phyloP scores from a whole-genome alignment of 768 basidiomycete genomes.

The Chlorophyllum brunneum region DNA sequence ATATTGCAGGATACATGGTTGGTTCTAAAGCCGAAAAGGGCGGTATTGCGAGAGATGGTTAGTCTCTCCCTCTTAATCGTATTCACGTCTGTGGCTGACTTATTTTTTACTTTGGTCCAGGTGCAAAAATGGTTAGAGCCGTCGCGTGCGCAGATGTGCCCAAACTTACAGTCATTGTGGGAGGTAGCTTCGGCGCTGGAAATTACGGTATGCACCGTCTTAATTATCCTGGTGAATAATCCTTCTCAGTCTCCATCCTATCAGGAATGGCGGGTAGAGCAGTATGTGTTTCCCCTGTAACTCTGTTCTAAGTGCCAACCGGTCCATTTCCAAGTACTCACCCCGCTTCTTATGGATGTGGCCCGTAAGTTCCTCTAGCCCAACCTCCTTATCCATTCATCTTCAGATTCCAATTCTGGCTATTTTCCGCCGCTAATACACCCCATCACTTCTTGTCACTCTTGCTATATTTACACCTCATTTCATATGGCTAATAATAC shows the following conservation, averaged over 20 bases:
- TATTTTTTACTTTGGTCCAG: conserved; percentile 21
- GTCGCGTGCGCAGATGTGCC: conserved; percentile 93
- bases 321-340: conserved; percentile 59
- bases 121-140: conserved; percentile 95
- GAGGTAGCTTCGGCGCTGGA: conserved; percentile 92
- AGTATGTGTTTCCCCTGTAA: conserved; percentile 45
- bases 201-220: conserved; percentile 71
- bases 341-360: conserved; percentile 98
- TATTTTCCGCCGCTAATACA: too few species aligned
- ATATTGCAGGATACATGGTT: conserved; percentile 98
- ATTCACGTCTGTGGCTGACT: not conserved
- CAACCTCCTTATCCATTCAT: not conserved
- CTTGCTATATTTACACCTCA: not conserved
- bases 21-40: conserved; percentile 93
- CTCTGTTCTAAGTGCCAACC: not conserved
- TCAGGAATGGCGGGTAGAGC: conserved; percentile 90
- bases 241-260: conserved; percentile 1
- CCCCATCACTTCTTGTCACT: too few species aligned
- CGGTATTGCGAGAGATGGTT: conserved; percentile 91
- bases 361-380: conserved; percentile 58
- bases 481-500: too few species aligned
- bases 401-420: not conserved
- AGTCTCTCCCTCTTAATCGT: conserved; percentile 10
- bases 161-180: conserved; percentile 89
- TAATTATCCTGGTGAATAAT: not conserved